phyloP scores from a whole-genome alignment of 352 stramenopile species.

The Globisporangium parvum region DNA sequence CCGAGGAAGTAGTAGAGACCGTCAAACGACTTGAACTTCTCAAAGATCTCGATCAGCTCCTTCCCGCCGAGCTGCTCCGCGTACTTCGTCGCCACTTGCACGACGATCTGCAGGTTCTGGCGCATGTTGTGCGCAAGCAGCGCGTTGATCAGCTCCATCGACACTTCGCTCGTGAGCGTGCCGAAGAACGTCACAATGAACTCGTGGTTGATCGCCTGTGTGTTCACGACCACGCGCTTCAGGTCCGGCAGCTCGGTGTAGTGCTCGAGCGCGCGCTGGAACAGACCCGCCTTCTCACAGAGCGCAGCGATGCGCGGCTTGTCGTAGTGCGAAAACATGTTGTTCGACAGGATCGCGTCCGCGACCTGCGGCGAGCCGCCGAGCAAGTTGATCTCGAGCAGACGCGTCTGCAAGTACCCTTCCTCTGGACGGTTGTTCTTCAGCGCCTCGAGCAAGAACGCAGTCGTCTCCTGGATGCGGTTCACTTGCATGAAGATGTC shows the following conservation, averaged over 20 bases:
- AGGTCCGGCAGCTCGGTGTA: slow-evolving; percentile 98
- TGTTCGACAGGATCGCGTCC: slow-evolving; percentile 98
- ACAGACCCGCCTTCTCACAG: slow-evolving; percentile 97
- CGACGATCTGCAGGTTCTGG: slow-evolving; percentile 98
- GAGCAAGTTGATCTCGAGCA: slow-evolving; percentile 99
- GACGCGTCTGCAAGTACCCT: slow-evolving; percentile 98
- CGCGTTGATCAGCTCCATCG: slow-evolving; percentile 97
- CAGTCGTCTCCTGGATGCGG: slow-evolving; percentile 98
- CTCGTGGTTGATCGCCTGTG: slow-evolving; percentile 91
- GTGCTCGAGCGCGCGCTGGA: slow-evolving; percentile 98
- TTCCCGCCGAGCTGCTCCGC: slow-evolving; percentile 90
- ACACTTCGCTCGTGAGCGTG: slow-evolving; percentile 96
- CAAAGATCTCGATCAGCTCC: slow-evolving; percentile 98
- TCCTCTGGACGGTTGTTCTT: slow-evolving; percentile 99
- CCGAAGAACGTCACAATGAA: slow-evolving; percentile 99
- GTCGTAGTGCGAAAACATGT: slow-evolving; percentile 99
- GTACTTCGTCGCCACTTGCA: slow-evolving; percentile 97
- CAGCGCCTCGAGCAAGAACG: slow-evolving; percentile 98
- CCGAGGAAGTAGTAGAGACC: slow-evolving; percentile 99
- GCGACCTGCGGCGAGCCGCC: slow-evolving; percentile 98
- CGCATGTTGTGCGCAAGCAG: slow-evolving; percentile 97
- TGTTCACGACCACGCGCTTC: slow-evolving; percentile 94
- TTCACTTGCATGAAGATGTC: slow-evolving; percentile 99
- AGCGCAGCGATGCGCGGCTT: slow-evolving; percentile 95
- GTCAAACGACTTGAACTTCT: slow-evolving; percentile 99